Conservation (phyloP, 148 eudicot genomes). For the Rhododendron simsii region DNA sequence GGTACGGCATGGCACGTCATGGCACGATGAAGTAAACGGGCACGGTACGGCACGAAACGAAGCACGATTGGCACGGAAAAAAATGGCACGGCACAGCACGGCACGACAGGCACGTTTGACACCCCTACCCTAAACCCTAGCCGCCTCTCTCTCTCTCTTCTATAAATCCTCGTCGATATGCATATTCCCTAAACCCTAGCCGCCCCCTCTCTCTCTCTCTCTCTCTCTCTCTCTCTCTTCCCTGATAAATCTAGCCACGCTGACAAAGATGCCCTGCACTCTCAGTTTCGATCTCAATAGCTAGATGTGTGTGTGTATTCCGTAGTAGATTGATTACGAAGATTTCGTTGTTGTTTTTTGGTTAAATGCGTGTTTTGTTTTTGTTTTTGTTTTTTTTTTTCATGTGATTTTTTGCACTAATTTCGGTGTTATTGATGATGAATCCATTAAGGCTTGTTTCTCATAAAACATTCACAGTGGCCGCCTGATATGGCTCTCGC, state of each 20-base stretch:
- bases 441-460: background rate
- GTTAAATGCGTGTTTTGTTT: background rate
- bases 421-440: background rate
- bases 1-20: too few species aligned
- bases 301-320: background rate
- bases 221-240: background rate
- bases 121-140: background rate
- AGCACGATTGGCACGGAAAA: too few species aligned
- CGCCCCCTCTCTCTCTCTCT: background rate
- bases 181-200: background rate
- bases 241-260: background rate
- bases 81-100: too few species aligned
- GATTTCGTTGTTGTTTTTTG: background rate
- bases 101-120: too few species aligned
- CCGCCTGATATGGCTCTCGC: background rate
- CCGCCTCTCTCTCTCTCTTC: background rate
- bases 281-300: background rate
- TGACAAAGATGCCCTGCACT: background rate
- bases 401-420: background rate
- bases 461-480: background rate
- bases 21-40: too few species aligned
- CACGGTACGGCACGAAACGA: too few species aligned
- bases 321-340: background rate
- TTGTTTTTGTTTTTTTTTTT: background rate
- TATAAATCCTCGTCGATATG: background rate